Evolutionary conservation across 805 yeast species (phyloP).

Genomic region (Sugiyamaella smithiae): DNA sequence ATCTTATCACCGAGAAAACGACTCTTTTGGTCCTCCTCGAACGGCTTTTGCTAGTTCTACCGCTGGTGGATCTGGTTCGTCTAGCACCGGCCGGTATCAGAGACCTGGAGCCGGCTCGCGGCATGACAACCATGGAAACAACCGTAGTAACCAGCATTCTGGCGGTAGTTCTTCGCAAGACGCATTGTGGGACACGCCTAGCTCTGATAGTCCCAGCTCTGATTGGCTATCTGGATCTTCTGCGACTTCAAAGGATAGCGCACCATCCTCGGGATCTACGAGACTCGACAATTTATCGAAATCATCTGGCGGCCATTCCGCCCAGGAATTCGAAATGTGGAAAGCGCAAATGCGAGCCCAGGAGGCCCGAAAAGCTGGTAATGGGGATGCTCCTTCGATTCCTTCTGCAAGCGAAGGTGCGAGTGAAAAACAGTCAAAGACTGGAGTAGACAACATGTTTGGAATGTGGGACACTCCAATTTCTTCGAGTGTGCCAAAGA

Average conservation of each 20-base stretch:
- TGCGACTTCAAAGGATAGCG: not conserved
- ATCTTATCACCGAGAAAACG: not conserved
- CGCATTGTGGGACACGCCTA: slow-evolving; percentile 1
- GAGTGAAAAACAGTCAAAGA: not conserved
- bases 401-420: not conserved
- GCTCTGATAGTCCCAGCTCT: not conserved
- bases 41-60: slow-evolving; percentile 1
- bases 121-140: not conserved
- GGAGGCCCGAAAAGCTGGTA: slow-evolving; percentile 23
- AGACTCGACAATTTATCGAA: not conserved
- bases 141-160: not conserved
- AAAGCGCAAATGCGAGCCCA: slow-evolving; percentile 30
- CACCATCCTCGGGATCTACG: not conserved
- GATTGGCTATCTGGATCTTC: not conserved
- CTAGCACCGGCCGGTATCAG: not conserved
- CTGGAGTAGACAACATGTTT: slow-evolving; percentile 24
- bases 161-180: not conserved
- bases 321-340: slow-evolving; percentile 34
- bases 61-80: not conserved
- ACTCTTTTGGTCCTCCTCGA: slow-evolving; percentile 6
- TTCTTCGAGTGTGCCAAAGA: not conserved
- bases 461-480: slow-evolving; percentile 19
- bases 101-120: not conserved
- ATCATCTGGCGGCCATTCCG: slow-evolving; percentile 21
- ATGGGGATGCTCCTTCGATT: slow-evolving; percentile 4